These are phyloP conservation scores for Alnus glutinosa DNA, from an alignment of 306 rosid species.

Conservation along the genomic window DNA sequence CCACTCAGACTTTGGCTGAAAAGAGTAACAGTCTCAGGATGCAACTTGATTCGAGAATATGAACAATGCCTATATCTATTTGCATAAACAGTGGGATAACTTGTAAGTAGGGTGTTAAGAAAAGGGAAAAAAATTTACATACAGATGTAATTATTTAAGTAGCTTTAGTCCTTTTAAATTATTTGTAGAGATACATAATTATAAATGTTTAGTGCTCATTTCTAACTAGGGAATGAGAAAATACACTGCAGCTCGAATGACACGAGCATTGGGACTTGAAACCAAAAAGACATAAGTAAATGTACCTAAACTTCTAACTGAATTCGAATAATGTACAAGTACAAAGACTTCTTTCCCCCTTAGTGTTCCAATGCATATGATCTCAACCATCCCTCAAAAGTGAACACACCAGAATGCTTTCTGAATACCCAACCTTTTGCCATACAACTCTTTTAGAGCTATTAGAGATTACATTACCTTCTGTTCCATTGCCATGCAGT, in stretches of 20 bases:
- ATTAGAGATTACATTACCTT: conserved; percentile 44
- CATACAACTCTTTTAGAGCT: conserved; percentile 13
- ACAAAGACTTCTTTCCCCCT: neutral
- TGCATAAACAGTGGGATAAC: neutral
- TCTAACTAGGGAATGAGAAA: neutral
- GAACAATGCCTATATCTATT: neutral
- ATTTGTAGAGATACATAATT: neutral
- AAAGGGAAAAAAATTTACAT: neutral
- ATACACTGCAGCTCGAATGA: neutral
- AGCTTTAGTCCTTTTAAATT: neutral
- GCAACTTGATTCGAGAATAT: neutral
- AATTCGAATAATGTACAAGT: neutral
- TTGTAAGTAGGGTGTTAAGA: neutral
- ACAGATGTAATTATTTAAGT: neutral
- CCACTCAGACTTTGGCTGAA: neutral
- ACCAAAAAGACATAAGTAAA: neutral
- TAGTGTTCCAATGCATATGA: neutral
- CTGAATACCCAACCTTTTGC: neutral
- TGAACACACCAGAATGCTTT: conserved; percentile 20
- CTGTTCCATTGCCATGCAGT: conserved; percentile 31
- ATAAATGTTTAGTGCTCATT: neutral
- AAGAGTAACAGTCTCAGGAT: neutral
- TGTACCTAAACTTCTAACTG: neutral
- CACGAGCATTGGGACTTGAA: conserved; percentile 8
- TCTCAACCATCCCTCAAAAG: conserved; percentile 21